A percentile compares a stretch with the other conserved stretches of the same genome.
Evolutionary conservation across 176 grass and related monocot species (phyloP).

Genomic region (Carex littledalei): DNA sequence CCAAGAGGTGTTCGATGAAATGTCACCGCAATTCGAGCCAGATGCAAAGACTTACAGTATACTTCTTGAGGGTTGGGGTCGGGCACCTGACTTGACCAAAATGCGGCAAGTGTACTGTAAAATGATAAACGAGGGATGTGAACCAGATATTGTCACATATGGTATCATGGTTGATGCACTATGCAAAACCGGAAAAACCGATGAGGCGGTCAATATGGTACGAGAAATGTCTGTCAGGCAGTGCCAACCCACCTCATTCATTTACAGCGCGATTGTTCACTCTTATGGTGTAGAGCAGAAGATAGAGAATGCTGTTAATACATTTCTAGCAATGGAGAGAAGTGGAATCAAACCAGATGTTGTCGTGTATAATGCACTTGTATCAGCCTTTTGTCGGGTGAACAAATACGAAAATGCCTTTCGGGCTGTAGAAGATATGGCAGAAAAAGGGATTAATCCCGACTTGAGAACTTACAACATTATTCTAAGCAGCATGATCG

Average conservation of each 20-base stretch:
- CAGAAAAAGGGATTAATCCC: constrained; percentile 55
- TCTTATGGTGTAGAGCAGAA: constrained; percentile 70
- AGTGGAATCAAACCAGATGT: constrained; percentile 74
- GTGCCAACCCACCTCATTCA: constrained; percentile 68
- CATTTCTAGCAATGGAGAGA: constrained; percentile 84
- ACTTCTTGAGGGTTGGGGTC: constrained; percentile 93
- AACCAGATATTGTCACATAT: constrained; percentile 90
- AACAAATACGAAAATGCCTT: constrained; percentile 76
- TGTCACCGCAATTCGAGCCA: constrained; percentile 39
- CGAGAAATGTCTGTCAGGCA: constrained; percentile 54
- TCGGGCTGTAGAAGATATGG: constrained; percentile 72
- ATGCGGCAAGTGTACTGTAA: constrained; percentile 73
- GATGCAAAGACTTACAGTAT: constrained; percentile 95
- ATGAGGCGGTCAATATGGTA: constrained; percentile 68
- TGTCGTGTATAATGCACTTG: constrained; percentile 77
- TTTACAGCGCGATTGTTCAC: constrained; percentile 79
- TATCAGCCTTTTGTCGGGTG: constrained; percentile 71
- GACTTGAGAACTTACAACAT: constrained; percentile 87
- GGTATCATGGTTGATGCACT: constrained; percentile 91
- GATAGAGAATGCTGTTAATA: constrained; percentile 75
- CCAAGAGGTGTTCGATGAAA: constrained; percentile 83
- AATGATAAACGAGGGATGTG: constrained; percentile 56
- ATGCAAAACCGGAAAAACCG: constrained; percentile 62
- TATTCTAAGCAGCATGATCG: constrained; percentile 70
- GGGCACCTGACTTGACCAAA: constrained; percentile 80